These are phyloP conservation scores for Haematococcus lacustris DNA, from an alignment of 139 green algal species.

Conservation along the genomic window DNA sequence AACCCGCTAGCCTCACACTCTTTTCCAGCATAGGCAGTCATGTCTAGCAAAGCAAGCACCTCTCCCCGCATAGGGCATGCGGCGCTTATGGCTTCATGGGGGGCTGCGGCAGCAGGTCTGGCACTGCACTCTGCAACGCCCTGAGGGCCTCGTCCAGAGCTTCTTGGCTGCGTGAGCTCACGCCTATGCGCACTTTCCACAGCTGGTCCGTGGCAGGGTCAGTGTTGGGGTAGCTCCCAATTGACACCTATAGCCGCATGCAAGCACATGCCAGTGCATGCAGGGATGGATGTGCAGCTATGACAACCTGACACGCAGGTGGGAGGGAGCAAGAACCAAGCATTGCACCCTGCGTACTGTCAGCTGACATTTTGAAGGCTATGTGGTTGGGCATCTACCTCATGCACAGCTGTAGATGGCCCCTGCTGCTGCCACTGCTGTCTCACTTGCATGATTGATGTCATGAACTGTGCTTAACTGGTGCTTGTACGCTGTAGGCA, in stretches of 20 bases:
- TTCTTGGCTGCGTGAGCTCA: neutral
- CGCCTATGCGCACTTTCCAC: conserved; percentile 8
- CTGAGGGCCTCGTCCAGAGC: neutral
- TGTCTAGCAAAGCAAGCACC: no score
- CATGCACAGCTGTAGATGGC: no score
- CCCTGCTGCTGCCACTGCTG: neutral
- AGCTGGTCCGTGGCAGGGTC: neutral
- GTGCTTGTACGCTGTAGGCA: neutral
- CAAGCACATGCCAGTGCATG: neutral
- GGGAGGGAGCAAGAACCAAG: neutral
- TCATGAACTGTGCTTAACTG: neutral
- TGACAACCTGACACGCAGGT: neutral
- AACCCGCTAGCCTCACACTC: no score
- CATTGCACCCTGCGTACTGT: neutral
- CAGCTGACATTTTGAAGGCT: neutral
- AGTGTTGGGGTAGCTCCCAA: conserved; percentile 29
- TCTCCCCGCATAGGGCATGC: no score
- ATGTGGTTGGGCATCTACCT: neutral
- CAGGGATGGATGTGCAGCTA: neutral
- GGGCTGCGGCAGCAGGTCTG: neutral
- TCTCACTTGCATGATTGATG: neutral
- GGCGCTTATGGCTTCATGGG: no score
- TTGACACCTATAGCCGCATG: neutral
- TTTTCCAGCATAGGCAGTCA: no score
- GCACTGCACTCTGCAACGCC: neutral